phyloP scores from a whole-genome alignment of 768 basidiomycete genomes.

The Leucocoprinus sp. region DNA sequence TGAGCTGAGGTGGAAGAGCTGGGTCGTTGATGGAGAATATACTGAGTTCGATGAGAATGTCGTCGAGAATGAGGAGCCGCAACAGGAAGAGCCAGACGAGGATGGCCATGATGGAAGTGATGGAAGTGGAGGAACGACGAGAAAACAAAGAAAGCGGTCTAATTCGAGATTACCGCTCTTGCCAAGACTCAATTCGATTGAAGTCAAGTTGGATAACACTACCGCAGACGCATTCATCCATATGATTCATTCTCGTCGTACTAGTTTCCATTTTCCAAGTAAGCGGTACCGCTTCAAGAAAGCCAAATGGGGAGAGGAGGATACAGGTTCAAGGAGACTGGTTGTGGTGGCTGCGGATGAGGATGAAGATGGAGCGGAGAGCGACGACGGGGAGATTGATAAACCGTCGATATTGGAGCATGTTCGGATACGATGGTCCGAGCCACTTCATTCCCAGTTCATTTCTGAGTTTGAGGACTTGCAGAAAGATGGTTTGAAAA shows the following conservation, averaged over 20 bases:
- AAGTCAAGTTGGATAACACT: slow-evolving; percentile 27
- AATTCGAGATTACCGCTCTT: slow-evolving; percentile 16
- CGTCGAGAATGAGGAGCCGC: slow-evolving; percentile 7
- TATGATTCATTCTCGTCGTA: slow-evolving; percentile 26
- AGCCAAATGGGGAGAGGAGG: background rate
- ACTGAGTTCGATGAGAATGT: slow-evolving; percentile 9
- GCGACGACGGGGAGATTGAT: slow-evolving; percentile 4
- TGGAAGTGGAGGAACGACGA: background rate
- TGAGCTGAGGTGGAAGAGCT: slow-evolving; percentile 26
- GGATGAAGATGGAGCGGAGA: background rate
- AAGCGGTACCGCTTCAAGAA: slow-evolving; percentile 2
- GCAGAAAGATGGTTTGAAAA: slow-evolving; percentile 9
- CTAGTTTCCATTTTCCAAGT: slow-evolving; percentile 8
- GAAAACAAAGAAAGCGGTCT: slow-evolving; percentile 14
- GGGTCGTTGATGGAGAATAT: slow-evolving; percentile 11
- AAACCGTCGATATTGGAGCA: slow-evolving; percentile 9
- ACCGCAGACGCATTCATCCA: slow-evolving; percentile 26
- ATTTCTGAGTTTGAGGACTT: slow-evolving; percentile 8
- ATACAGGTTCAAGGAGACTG: background rate
- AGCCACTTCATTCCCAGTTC: slow-evolving; percentile 7
- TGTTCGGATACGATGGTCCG: slow-evolving; percentile 8
- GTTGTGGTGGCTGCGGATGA: background rate
- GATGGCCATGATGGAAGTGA: background rate
- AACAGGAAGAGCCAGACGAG: background rate
- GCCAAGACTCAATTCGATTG: slow-evolving; percentile 27